Base-by-base conservation (phyloP, 192 early-diverging fungal species). In the Coemansia umbellata region DNA sequence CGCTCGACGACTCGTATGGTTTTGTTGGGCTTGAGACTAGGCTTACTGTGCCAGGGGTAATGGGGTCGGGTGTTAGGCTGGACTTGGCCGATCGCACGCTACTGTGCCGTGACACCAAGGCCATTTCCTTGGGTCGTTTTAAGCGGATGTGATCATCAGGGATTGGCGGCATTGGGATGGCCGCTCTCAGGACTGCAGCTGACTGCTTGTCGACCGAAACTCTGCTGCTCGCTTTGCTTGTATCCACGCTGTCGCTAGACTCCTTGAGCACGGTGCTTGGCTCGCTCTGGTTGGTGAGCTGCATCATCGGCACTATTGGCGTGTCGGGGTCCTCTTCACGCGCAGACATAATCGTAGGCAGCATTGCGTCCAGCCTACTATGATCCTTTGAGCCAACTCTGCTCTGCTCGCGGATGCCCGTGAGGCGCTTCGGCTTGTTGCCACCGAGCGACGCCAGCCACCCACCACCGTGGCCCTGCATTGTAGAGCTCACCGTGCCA, bases 321-420 rank as follows among this genome's bases (percentile, higher is more conserved):
- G n/a, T n/a, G n/a, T n/a, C n/a, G n/a, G n/a, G n/a, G n/a, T n/a
- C 14, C 10, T 61, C 58, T 21, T 69, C 66, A 14, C 60, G 49
- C 11, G 66, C 66, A 10, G 61, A 71, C 39, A 60, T 17, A 27
- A 71, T 64, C 4, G 61, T 63, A 6, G 69, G 69, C 52, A 71
- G 36, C 47, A 31, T 17, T 18, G n/a, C n/a, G n/a, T n/a, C n/a
- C n/a, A n/a, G n/a, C n/a, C n/a, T n/a, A n/a, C n/a, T n/a, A n/a
- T n/a, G n/a, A n/a, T n/a, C n/a, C n/a, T n/a, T n/a, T 31, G 47
- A 11, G 47, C 30, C 26, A 49, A 15, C 4, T 49, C 47, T 3
- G 47, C 47, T 1, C 47, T 31, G 8, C 47, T 32, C 17, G 30
- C 47, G 21, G 47, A 32, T 5, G 30, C 47, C n/a, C n/a, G n/a